Base-by-base conservation (phyloP, 257 asterid species). In the Anisodus acutangulus region DNA sequence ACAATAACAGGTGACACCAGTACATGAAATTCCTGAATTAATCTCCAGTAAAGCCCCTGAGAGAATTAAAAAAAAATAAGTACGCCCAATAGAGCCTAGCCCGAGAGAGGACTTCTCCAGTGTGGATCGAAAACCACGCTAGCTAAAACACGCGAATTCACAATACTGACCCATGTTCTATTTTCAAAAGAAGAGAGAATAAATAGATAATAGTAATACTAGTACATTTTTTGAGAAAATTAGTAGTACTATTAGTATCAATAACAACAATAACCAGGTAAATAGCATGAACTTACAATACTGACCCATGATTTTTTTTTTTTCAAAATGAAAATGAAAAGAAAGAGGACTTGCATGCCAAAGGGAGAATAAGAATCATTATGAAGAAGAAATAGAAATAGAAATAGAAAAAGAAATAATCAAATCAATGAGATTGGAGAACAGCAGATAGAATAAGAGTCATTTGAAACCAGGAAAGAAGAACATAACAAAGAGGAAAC, bases 261-360 rank as follows among this genome's bases (percentile, higher is more conserved):
- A 15, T 5, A 6, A 51, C 45, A 76, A 13, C 63, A 71, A 71
- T 71, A 43, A 71, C 9, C 4, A 3, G 15, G 8, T 8, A 41
- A 67, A 13, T 68, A 68, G 49, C 11, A 5, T 15, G 78, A 69
- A 15, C 78, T 69, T 69, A 69, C 78, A 69, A 39, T 69, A 39
- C 54, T 39, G 53, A 39, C 31, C 49, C 22, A 37, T 67, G 49
- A 69, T 69, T 69, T 10, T 37, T 69, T 19, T 37, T 68, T 8
- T 37, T 11, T 9, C 76, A 68, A 68, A 68, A 68, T 22, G 7
- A 68, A 19, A 68, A 68, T 37, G 51, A 37, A 67, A 68, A 41
- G 19, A 68, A 37, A 15, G 9, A 68, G 76, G 76, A 15, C 76
- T 68, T 16, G 12, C 22, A 68, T 22, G 5, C 0, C 51, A 37